A percentile compares a stretch with the other conserved stretches of the same genome.
phyloP scores from a whole-genome alignment of 2,329 filamentous ascomycete species.

The Colletotrichum ledebouriae region DNA sequence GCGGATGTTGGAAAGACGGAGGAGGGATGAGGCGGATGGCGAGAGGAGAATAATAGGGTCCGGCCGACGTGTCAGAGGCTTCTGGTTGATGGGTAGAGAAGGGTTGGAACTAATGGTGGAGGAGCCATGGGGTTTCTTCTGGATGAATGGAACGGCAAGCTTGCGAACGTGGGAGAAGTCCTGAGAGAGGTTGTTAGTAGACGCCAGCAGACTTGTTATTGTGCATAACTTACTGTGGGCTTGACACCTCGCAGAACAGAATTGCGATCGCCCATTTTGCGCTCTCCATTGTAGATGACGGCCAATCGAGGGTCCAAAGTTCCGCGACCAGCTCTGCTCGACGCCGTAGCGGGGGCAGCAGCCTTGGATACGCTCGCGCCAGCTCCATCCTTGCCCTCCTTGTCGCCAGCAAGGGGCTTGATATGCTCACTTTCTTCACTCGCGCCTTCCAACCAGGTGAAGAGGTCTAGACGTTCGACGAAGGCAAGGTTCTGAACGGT shows the following conservation, averaged over 20 bases:
- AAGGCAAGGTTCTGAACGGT: slow-evolving; percentile 91
- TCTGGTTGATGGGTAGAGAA: slow-evolving; percentile 67
- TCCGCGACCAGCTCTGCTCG: slow-evolving; percentile 71
- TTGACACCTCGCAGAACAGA: slow-evolving; percentile 88
- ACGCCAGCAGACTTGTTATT: background rate
- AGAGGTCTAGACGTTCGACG: slow-evolving; percentile 90
- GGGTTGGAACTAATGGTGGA: slow-evolving; percentile 57
- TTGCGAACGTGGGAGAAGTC: slow-evolving; percentile 97
- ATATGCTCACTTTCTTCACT: slow-evolving; percentile 95
- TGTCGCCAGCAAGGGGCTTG: slow-evolving; percentile 80
- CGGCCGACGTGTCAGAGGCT: slow-evolving; percentile 63
- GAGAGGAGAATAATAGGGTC: slow-evolving; percentile 97
- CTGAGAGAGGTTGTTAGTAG: slow-evolving; percentile 57
- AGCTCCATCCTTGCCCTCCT: slow-evolving; percentile 58
- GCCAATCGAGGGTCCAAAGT: slow-evolving; percentile 83
- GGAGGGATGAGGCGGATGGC: slow-evolving; percentile 91
- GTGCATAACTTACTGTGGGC: slow-evolving; percentile 75
- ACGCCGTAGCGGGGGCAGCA: slow-evolving; percentile 56
- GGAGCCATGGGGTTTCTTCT: slow-evolving; percentile 65
- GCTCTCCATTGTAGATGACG: slow-evolving; percentile 92
- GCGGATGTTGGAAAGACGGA: slow-evolving; percentile 96
- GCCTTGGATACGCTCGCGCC: slow-evolving; percentile 55
- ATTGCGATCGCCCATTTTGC: slow-evolving; percentile 93
- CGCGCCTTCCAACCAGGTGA: slow-evolving; percentile 92
- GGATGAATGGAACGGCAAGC: slow-evolving; percentile 82